Evolutionary conservation across 345 rosid species (phyloP), one percentile per base, ranked within the genome.

Genomic region (Eucalyptus regnans): DNA sequence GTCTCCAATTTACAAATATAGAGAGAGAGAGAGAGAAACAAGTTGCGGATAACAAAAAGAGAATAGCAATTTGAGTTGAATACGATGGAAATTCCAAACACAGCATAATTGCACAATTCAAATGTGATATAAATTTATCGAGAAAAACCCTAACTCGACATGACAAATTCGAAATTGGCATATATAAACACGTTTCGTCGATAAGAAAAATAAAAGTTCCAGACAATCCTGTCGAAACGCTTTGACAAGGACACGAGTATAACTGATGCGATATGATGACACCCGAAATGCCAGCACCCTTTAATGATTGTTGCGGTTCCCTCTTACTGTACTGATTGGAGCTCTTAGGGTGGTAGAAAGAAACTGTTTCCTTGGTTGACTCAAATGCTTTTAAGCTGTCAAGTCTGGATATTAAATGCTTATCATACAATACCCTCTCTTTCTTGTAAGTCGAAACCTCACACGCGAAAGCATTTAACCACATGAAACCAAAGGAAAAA

Each of bases 21-120:
- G 2, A 76, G 6, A 41, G 14, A 43, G 6, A 41, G 14, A 43
- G 15, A 10, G 48, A 3, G 13, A 33, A 33, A 71, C 7, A 71
- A 71, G 44, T 71, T 71, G 25, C 1, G 4, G 3, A 71, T 37
- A 43, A 33, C 20, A 33, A 71, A 68, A 68, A n/a, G 8, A 64
- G 11, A 3, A 9, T 33, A 18, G 3, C 84, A 20, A 12, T 22
- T 41, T 76, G 13, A 41, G 8, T 76, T 76, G 15, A 15, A 52
- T 10, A 20, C 13, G 5, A 12, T 18, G 44, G 3, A 41, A 76
- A 76, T 41, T 76, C 23, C 7, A 11, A 7, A 20, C 13, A 76
- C 0, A 44, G 5, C 9, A 76, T 11, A 20, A 41, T 44, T 11
- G 0, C 5, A 76, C 5, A 0, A 37, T 7, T 71, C 81, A 33